A percentile compares a stretch with the other conserved stretches of the same genome.
These are phyloP conservation scores for Linum trigynum DNA, from an alignment of 345 rosid genomes.

Conservation along the genomic window DNA sequence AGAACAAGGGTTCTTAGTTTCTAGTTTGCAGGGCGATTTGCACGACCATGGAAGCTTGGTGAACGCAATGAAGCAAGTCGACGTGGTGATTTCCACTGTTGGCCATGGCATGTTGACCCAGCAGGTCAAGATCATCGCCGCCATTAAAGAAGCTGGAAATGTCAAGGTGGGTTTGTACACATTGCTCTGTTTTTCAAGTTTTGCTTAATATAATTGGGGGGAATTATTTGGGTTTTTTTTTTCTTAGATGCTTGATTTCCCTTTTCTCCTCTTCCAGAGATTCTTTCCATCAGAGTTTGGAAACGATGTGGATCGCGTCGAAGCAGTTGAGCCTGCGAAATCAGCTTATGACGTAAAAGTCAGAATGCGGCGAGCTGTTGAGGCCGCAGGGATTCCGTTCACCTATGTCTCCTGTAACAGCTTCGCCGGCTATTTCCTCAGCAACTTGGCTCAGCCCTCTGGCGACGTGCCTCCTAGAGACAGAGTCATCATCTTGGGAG, in stretches of 20 bases:
- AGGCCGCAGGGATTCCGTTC: slow-evolving; percentile 17
- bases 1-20: no score
- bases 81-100: background rate
- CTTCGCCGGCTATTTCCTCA: slow-evolving; percentile 41
- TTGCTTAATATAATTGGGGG: background rate
- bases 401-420: slow-evolving; percentile 41
- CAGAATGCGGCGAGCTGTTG: slow-evolving; percentile 37
- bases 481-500: slow-evolving; percentile 27
- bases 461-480: slow-evolving; percentile 48
- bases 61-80: background rate
- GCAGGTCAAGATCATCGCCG: slow-evolving; percentile 28
- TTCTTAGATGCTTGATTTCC: no score
- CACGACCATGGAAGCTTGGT: background rate
- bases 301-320: slow-evolving; percentile 36
- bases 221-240: background rate
- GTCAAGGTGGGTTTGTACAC: slow-evolving; percentile 13
- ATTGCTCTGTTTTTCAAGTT: no score
- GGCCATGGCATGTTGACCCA: background rate
- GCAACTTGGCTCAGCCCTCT: slow-evolving; percentile 39
- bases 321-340: slow-evolving; percentile 53
- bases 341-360: slow-evolving; percentile 33
- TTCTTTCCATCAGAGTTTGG: slow-evolving; percentile 20
- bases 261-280: slow-evolving; percentile 23
- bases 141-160: slow-evolving; percentile 34
- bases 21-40: background rate